Conservation (phyloP, 176 grass and related monocot genomes). For the Melocanna baccifera region DNA sequence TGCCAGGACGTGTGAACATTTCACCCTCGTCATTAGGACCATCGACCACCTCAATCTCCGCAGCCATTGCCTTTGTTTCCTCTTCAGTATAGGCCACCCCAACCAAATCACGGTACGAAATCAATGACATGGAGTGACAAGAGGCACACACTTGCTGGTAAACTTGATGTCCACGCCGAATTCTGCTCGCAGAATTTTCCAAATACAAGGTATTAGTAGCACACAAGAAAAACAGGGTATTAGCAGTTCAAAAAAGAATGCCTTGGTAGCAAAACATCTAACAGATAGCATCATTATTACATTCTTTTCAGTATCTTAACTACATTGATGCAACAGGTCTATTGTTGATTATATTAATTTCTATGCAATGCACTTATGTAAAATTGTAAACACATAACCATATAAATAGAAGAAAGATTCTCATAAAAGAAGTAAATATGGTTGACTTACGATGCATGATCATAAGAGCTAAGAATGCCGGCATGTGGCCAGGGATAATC, state of each 20-base stretch:
- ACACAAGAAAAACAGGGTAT: neutral
- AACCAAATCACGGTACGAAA: slow-evolving; percentile 92
- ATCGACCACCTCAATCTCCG: slow-evolving; percentile 95
- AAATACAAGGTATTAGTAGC: neutral
- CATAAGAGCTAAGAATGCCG: slow-evolving; percentile 96
- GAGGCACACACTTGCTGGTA: slow-evolving; percentile 97
- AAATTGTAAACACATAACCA: neutral
- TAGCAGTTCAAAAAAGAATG: neutral
- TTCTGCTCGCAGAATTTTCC: slow-evolving; percentile 47
- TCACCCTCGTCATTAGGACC: slow-evolving; percentile 98
- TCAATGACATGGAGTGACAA: slow-evolving; percentile 95
- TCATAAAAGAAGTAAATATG: neutral
- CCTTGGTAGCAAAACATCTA: neutral
- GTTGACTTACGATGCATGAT: slow-evolving; percentile 86
- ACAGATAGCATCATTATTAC: neutral
- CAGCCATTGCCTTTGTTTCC: slow-evolving; percentile 95
- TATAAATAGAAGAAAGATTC: neutral
- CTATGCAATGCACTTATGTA: neutral
- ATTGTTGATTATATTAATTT: neutral
- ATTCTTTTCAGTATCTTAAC: slow-evolving; percentile 6
- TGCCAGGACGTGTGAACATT: slow-evolving; percentile 81
- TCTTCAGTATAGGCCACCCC: slow-evolving; percentile 98
- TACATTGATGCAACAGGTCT: neutral
- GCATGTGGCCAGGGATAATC: slow-evolving; percentile 94
- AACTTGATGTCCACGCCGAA: slow-evolving; percentile 93